phyloP scores from a whole-genome alignment of 805 yeast species.

The Scheffersomyces ergatensis region DNA sequence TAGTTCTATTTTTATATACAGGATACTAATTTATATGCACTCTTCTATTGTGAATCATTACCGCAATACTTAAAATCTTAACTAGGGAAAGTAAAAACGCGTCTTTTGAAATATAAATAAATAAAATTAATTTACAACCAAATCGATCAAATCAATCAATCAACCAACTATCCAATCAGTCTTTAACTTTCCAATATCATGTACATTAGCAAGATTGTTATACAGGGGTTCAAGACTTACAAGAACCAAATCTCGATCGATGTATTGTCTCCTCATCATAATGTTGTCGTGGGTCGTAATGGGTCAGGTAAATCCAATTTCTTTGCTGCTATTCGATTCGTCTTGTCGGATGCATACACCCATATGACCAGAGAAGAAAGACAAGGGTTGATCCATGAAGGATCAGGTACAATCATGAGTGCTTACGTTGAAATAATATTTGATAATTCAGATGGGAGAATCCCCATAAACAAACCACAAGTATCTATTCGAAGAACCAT shows the following conservation, averaged over 20 bases:
- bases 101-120: too few relatives aligned
- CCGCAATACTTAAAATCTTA: too few relatives aligned
- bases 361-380: slow-evolving; percentile 83
- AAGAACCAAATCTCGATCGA: slow-evolving; percentile 79
- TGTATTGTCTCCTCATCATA: slow-evolving; percentile 73
- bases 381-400: slow-evolving; percentile 85
- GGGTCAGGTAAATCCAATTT: slow-evolving; percentile 98
- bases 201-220: slow-evolving; percentile 55
- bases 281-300: slow-evolving; percentile 83
- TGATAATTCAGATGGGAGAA: slow-evolving; percentile 74
- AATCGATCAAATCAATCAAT: too few relatives aligned
- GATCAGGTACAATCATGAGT: slow-evolving; percentile 85
- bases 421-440: slow-evolving; percentile 90
- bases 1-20: too few relatives aligned
- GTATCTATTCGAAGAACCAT: slow-evolving; percentile 81
- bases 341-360: slow-evolving; percentile 83
- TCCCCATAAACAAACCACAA: slow-evolving; percentile 67
- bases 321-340: slow-evolving; percentile 93
- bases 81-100: too few relatives aligned
- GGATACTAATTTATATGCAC: too few relatives aligned
- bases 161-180: too few relatives aligned
- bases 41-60: too few relatives aligned
- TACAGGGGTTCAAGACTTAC: slow-evolving; percentile 93
- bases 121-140: too few relatives aligned
- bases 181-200: too few relatives aligned